Percentiles rank a stretch among this genome's conserved stretches.
These are phyloP conservation scores for Wallacemonas sp. DNA, from an alignment of 208 protist genomes.

Conservation along the genomic window DNA sequence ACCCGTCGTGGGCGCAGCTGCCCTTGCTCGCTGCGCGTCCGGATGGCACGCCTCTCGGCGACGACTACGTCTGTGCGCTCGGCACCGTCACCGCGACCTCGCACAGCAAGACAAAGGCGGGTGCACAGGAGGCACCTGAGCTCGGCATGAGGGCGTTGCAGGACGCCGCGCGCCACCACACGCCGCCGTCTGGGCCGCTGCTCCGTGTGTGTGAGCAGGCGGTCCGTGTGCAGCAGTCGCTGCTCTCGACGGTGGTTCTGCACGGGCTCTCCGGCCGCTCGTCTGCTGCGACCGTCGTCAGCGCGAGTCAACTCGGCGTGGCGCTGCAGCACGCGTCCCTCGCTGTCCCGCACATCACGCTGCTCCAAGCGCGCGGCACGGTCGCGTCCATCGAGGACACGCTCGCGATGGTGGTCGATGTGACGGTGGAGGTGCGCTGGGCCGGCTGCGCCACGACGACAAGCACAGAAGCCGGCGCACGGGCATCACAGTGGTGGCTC, in stretches of 20 bases:
- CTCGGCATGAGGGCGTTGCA: no score
- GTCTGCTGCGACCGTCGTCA: neutral
- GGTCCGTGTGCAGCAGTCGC: neutral
- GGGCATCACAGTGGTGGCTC: conserved; percentile 22
- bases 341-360: conserved; percentile 6
- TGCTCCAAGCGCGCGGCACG: conserved; percentile 38
- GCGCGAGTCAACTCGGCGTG: conserved; percentile 6
- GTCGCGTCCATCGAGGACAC: conserved; percentile 36
- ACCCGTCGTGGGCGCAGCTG: conserved; percentile 50
- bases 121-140: no score
- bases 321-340: neutral
- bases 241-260: neutral
- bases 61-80: conserved; percentile 9
- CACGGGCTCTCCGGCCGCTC: neutral
- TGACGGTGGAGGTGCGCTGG: conserved; percentile 43
- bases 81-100: neutral
- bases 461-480: conserved; percentile 8
- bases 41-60: neutral
- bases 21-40: conserved; percentile 12
- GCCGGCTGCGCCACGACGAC: neutral
- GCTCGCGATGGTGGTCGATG: conserved; percentile 43
- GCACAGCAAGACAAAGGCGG: neutral
- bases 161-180: no score
- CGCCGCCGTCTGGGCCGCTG: neutral
- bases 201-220: conserved; percentile 4